phyloP scores from a whole-genome alignment of 169 alveolate genomes.

The Eimeria mitis region DNA sequence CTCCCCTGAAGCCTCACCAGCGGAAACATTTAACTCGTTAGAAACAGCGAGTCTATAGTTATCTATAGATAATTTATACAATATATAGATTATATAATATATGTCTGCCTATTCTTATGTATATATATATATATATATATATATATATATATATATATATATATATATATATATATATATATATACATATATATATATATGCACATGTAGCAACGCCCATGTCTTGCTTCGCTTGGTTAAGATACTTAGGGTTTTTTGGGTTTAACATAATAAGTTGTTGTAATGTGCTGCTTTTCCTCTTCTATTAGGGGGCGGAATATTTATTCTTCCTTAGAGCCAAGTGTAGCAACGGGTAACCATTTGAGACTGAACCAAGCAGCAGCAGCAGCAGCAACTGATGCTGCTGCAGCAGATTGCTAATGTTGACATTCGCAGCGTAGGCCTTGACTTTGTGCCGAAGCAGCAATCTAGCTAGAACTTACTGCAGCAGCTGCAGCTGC shows the following conservation, averaged over 20 bases:
- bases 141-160: too few species aligned
- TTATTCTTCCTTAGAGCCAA: neutral
- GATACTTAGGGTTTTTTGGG: neutral
- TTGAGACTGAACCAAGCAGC: neutral
- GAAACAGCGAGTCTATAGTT: too few species aligned
- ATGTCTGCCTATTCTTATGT: too few species aligned
- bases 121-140: too few species aligned
- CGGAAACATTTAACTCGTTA: neutral
- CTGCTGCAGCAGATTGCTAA: neutral
- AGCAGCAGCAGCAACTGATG: neutral
- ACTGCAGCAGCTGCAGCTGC: neutral
- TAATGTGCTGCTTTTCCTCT: neutral
- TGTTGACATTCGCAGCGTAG: neutral
- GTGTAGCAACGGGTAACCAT: neutral
- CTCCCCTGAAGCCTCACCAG: neutral
- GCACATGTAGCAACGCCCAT: too few species aligned
- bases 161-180: too few species aligned
- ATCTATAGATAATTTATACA: too few species aligned
- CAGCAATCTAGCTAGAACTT: neutral
- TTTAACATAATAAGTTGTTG: neutral
- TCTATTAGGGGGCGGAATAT: neutral
- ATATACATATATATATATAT: too few species aligned
- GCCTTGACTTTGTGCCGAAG: neutral
- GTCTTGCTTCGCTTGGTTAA: neutral
- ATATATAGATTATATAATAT: too few species aligned